Evolutionary conservation across 495 filamentous ascomycete species (phyloP).

Genomic region (Cudoniella acicularis): DNA sequence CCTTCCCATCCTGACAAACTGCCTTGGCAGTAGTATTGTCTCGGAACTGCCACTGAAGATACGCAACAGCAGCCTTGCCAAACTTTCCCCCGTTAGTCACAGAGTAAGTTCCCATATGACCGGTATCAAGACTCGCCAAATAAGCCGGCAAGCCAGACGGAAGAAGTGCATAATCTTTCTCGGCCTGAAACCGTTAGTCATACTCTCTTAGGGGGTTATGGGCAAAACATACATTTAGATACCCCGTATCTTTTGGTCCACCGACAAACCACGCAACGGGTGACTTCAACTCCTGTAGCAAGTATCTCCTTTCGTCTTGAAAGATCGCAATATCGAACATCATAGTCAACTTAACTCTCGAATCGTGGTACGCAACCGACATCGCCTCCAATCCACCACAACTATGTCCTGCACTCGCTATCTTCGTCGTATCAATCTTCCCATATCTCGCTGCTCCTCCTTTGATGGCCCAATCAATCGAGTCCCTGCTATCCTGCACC

Average conservation of each 20-base stretch:
- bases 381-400: constrained; percentile 13
- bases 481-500: not conserved
- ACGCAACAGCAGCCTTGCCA: constrained; percentile 7
- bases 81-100: constrained; percentile 11
- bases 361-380: constrained; percentile 5
- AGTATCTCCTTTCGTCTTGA: constrained; percentile 1
- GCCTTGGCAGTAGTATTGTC: constrained; percentile 23
- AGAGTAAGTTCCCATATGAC: constrained; percentile 5
- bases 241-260: not conserved
- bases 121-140: constrained; percentile 5
- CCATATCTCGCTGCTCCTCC: constrained; percentile 3
- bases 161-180: constrained; percentile 6
- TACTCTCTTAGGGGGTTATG: not conserved
- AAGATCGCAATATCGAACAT: constrained; percentile 12
- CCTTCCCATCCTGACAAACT: constrained; percentile 21
- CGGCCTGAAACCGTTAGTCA: not conserved
- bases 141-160: not conserved
- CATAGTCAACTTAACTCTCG: constrained; percentile 6
- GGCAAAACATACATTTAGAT: not conserved
- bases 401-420: constrained; percentile 10
- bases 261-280: constrained; percentile 14
- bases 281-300: constrained; percentile 2
- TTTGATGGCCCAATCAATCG: constrained; percentile 5
- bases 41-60: constrained; percentile 16
- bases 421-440: constrained; percentile 11